Base-by-base conservation (phyloP, 208 protist species). In the Trypanosoma lewisi region DNA sequence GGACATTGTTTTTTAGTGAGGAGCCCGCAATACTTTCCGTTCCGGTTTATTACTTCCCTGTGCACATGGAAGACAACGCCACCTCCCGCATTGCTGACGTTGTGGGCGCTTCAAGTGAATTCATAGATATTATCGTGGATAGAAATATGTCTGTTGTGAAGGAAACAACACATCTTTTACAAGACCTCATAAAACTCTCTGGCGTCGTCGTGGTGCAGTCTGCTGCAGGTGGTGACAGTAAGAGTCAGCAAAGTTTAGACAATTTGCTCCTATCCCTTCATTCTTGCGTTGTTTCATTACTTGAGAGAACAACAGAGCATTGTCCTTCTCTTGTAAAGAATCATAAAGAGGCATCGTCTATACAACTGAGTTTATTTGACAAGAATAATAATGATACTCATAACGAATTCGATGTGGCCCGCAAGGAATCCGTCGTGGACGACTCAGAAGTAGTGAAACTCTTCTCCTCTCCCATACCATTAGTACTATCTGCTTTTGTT, bases 1-100 rank as follows among this genome's bases (percentile, higher is more conserved):
- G 6, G 19, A 7, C 49, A 1, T 51, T 23, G n/a, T 63, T 55
- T 16, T 56, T 61, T 25, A 21, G 16, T 28, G 58, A 55, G 12
- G 41, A 64, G 16, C 47, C 52, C 0, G 14, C 51, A 6, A 69
- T 45, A 19, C 52, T 85, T 30, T 48, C 52, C 14, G 78, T 88
- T 0, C 82, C 82, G 4, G 37, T 89, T 8, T 89, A 89, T 60
- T 73, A 79, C 42, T 36, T 80, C n/a, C 21, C 45, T 21, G 39
- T 89, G 19, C 59, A 45, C 14, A 68, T 71, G 12, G 28, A 67
- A 16, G 82, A 89, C 63, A 79, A 53, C 39, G 51, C 47, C 37
- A 42, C 36, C 21, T 85, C 82, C 9, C 75, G 75, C 14, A 19
- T 89, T 25, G 41, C 57, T 4, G 42, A 63, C 36, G 36, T 81